These are phyloP conservation scores for Prunus dulcis DNA, from an alignment of 306 rosid species.

Conservation along the genomic window DNA sequence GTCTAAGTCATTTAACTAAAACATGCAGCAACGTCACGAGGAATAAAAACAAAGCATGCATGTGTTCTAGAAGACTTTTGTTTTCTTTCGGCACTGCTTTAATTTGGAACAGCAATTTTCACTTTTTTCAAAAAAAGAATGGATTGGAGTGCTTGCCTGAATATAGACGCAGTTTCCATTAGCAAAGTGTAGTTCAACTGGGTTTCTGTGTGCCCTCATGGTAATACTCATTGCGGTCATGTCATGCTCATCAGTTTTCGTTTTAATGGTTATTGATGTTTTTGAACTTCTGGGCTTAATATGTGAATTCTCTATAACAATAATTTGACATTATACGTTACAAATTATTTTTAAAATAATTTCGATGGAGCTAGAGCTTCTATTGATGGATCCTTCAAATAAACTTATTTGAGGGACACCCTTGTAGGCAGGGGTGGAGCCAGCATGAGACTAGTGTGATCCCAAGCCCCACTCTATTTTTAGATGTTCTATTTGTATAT, in stretches of 20 bases:
- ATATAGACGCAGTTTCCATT: neutral
- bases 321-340: too few relatives aligned
- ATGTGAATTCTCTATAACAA: too few relatives aligned
- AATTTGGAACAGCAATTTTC: neutral
- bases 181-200: neutral
- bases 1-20: constrained; percentile 33
- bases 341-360: too few relatives aligned
- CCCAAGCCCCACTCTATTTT: too few relatives aligned
- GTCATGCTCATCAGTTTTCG: neutral
- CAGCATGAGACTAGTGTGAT: too few relatives aligned
- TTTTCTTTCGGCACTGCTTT: neutral
- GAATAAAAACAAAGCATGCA: neutral
- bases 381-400: too few relatives aligned
- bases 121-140: neutral
- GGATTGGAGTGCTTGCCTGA: neutral
- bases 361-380: too few relatives aligned
- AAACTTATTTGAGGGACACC: too few relatives aligned
- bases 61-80: neutral
- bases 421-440: too few relatives aligned
- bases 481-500: too few relatives aligned
- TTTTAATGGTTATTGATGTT: neutral
- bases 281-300: neutral
- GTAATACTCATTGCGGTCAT: too few relatives aligned
- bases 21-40: constrained; percentile 1
- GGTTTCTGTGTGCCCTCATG: neutral